Percentiles rank a stretch among this genome's conserved stretches.
phyloP scores from a whole-genome alignment of 176 grass and related monocot genomes.

The Aegilops umbellulata region DNA sequence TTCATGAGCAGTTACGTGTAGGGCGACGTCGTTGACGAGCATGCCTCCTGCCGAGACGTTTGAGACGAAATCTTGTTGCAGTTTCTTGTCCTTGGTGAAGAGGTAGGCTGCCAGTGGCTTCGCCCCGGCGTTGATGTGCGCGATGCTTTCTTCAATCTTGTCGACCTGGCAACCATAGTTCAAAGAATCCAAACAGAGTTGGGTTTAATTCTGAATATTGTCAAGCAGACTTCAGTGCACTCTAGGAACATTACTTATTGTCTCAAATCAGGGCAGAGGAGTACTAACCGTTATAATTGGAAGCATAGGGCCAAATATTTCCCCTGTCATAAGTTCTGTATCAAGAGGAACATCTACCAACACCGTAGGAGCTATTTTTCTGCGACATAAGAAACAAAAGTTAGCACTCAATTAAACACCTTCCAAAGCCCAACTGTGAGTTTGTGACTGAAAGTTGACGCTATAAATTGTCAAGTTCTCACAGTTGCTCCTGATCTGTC shows the following conservation, averaged over 20 bases:
- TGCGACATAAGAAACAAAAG: conserved; percentile 29
- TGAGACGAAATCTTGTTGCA: conserved; percentile 57
- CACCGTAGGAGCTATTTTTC: conserved; percentile 77
- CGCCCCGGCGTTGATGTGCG: conserved; percentile 50
- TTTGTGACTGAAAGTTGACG: not conserved
- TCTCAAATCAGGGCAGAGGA: not conserved
- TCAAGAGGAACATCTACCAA: conserved; percentile 75
- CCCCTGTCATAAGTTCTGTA: conserved; percentile 59
- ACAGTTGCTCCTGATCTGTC: conserved; percentile 65
- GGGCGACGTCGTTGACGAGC: conserved; percentile 63
- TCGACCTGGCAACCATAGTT: conserved; percentile 50
- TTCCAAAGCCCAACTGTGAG: not conserved
- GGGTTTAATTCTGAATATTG: not conserved
- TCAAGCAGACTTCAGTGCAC: not conserved
- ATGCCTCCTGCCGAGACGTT: conserved; percentile 79
- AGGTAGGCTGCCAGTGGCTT: conserved; percentile 94
- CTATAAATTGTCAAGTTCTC: conserved; percentile 34
- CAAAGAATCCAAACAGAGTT: not conserved
- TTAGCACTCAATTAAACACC: not conserved
- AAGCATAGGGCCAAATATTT: conserved; percentile 86
- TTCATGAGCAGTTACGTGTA: conserved; percentile 59
- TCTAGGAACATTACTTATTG: not conserved
- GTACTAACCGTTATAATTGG: conserved; percentile 78
- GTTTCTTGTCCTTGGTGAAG: conserved; percentile 83
- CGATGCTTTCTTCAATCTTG: conserved; percentile 73